Conservation (phyloP, 345 rosid species). For the Salix udensis region DNA sequence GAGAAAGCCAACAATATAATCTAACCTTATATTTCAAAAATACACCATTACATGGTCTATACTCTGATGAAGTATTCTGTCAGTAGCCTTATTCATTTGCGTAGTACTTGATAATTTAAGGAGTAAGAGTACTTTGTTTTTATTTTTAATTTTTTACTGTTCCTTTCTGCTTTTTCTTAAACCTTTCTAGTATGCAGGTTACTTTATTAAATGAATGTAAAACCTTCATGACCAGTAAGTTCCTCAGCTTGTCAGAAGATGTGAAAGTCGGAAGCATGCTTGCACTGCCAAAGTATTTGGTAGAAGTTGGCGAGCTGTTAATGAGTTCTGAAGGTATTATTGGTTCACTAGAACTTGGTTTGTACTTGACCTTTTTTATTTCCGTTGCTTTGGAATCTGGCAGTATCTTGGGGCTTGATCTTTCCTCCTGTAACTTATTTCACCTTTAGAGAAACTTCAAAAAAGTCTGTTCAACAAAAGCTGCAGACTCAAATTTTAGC, state of each 20-base stretch:
- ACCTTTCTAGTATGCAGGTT: not conserved
- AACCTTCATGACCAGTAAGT: slow-evolving; percentile 4
- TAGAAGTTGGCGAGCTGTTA: slow-evolving; percentile 7
- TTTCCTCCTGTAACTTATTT: not conserved
- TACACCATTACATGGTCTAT: not conserved
- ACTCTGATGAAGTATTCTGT: not conserved
- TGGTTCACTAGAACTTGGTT: not conserved
- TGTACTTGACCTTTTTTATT: not conserved
- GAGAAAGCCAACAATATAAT: not conserved
- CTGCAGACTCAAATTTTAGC: not conserved
- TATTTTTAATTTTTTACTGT: too few relatives aligned
- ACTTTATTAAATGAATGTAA: slow-evolving; percentile 5
- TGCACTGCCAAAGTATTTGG: not conserved
- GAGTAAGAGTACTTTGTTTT: not conserved
- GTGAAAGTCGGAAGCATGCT: not conserved
- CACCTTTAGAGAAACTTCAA: not conserved
- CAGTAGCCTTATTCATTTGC: not conserved
- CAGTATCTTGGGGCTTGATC: not conserved
- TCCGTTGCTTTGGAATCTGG: not conserved
- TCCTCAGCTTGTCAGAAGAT: slow-evolving; percentile 2
- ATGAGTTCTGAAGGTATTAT: not conserved
- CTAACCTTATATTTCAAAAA: not conserved
- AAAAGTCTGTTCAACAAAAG: not conserved
- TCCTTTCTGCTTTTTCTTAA: not conserved
- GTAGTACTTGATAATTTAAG: not conserved